Percentiles rank a stretch among this genome's conserved stretches.
These are phyloP conservation scores for Ceratocystis harringtonii DNA, from an alignment of 2,329 filamentous ascomycete genomes.

Conservation along the genomic window DNA sequence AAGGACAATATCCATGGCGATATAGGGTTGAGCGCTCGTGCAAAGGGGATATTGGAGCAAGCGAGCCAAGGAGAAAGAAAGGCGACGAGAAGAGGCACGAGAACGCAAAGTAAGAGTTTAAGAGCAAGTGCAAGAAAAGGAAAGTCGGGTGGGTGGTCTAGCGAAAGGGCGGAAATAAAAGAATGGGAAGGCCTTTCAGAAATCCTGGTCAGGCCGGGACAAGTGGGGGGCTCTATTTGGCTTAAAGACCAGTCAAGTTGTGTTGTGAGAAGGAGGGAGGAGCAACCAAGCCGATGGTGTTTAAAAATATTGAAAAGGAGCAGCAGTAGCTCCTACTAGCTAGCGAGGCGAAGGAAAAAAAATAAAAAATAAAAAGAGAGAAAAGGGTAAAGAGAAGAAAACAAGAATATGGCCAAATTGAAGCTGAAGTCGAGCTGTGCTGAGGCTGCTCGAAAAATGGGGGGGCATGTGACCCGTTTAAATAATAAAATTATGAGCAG, in stretches of 20 bases:
- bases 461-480: background rate
- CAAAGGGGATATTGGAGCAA: background rate
- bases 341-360: background rate
- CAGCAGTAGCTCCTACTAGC: background rate
- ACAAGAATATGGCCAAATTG: too few relatives aligned
- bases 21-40: conserved; percentile 18
- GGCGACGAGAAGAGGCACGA: background rate
- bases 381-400: background rate
- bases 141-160: background rate
- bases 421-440: background rate
- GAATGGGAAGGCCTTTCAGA: background rate
- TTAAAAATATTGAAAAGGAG: background rate
- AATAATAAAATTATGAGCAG: background rate
- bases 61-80: background rate
- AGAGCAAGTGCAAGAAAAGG: background rate
- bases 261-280: background rate
- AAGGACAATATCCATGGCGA: conserved; percentile 78
- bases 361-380: background rate
- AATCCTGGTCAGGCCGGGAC: conserved; percentile 10
- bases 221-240: conserved; percentile 10
- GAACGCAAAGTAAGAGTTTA: background rate
- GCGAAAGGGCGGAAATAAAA: conserved; percentile 1
- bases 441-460: background rate
- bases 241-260: conserved; percentile 4
- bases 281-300: background rate